A percentile compares a stretch with the other conserved stretches of the same genome.
Evolutionary conservation across 768 basidiomycete species (phyloP).

Genomic region (Fibroporia radiculosa): DNA sequence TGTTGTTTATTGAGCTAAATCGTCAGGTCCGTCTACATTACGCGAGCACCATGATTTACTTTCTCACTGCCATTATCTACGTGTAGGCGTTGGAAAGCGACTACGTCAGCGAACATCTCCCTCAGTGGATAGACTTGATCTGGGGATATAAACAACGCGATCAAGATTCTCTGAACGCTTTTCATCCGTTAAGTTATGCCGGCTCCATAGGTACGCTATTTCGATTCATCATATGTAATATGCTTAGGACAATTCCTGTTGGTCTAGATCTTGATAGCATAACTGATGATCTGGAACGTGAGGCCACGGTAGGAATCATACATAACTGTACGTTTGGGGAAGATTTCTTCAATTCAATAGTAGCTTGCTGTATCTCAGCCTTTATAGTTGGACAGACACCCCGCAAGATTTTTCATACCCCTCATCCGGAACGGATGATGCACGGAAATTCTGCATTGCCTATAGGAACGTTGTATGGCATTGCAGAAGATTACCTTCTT

Average conservation of each 20-base stretch:
- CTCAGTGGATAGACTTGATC: slow-evolving; percentile 89
- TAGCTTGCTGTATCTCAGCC: neutral
- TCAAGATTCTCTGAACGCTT: slow-evolving; percentile 68
- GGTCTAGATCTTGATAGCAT: slow-evolving; percentile 75
- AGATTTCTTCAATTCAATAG: neutral
- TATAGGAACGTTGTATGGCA: slow-evolving; percentile 59
- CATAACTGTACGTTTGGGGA: slow-evolving; percentile 76
- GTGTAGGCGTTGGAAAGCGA: slow-evolving; percentile 79
- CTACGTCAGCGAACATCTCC: slow-evolving; percentile 75
- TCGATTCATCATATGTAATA: neutral
- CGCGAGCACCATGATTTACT: too few relatives aligned
- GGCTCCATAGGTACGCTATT: slow-evolving; percentile 74
- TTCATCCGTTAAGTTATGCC: slow-evolving; percentile 91
- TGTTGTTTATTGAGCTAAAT: slow-evolving; percentile 75
- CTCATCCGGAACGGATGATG: slow-evolving; percentile 72
- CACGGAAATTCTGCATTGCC: slow-evolving; percentile 71
- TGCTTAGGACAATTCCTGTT: neutral
- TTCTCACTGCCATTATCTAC: too few relatives aligned
- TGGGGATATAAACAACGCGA: slow-evolving; percentile 88
- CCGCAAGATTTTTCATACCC: slow-evolving; percentile 65
- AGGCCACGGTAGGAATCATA: slow-evolving; percentile 91
- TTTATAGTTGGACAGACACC: slow-evolving; percentile 84
- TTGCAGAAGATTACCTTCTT: slow-evolving; percentile 77
- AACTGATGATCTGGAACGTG: slow-evolving; percentile 77
- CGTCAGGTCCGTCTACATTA: slow-evolving; percentile 43